Conservation (phyloP, 306 rosid species). For the Datisca glomerata region DNA sequence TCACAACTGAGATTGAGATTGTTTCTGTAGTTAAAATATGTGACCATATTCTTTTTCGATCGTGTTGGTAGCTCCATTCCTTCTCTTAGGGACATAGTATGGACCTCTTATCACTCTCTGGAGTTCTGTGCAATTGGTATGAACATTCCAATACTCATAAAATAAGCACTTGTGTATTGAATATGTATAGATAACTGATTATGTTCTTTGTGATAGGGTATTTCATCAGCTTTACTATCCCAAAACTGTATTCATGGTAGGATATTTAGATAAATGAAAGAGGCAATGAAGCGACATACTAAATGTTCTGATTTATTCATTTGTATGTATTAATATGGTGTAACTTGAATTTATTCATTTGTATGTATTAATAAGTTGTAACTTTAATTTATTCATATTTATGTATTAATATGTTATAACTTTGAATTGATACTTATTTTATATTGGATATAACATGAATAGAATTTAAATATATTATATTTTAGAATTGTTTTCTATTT, state of each 20-base stretch:
- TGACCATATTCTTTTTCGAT: slow-evolving; percentile 6
- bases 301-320: neutral
- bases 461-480: too few relatives aligned
- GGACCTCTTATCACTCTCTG: slow-evolving; percentile 68
- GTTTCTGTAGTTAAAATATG: slow-evolving; percentile 1
- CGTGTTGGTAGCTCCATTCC: slow-evolving; percentile 61
- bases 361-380: too few relatives aligned
- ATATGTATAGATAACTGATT: slow-evolving; percentile 4
- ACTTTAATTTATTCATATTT: too few relatives aligned
- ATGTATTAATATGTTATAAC: too few relatives aligned
- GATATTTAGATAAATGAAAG: slow-evolving; percentile 39
- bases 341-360: too few relatives aligned
- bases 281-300: slow-evolving; percentile 28
- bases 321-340: too few relatives aligned
- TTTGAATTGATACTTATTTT: too few relatives aligned
- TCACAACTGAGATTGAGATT: slow-evolving; percentile 9
- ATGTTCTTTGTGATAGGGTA: slow-evolving; percentile 34
- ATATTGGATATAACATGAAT: too few relatives aligned
- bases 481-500: too few relatives aligned
- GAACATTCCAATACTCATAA: slow-evolving; percentile 4
- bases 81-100: slow-evolving; percentile 72
- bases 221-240: slow-evolving; percentile 59
- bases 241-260: slow-evolving; percentile 68
- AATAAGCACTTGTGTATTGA: too few relatives aligned
- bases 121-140: slow-evolving; percentile 75